Conservation (phyloP, 495 filamentous ascomycete species). For the Aeminium ludgeri region DNA sequence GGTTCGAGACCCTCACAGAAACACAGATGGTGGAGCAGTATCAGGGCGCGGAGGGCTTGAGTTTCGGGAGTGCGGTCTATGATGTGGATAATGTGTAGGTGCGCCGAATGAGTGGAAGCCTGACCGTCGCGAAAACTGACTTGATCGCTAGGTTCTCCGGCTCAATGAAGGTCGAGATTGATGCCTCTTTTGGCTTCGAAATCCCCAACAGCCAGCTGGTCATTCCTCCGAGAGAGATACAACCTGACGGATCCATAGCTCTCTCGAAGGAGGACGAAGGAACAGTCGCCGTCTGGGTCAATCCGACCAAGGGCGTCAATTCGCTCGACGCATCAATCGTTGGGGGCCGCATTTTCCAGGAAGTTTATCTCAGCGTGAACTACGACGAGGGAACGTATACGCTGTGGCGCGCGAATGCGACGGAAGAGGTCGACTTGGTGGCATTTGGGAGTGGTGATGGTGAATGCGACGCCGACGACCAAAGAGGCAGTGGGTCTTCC, state of each 20-base stretch:
- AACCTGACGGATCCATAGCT: too few relatives aligned
- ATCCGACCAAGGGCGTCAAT: constrained; percentile 55
- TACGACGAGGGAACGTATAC: constrained; percentile 20
- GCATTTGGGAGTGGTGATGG: neutral
- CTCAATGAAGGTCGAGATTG: neutral
- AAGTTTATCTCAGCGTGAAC: constrained; percentile 28
- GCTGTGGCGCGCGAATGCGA: constrained; percentile 20
- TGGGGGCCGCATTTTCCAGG: constrained; percentile 27
- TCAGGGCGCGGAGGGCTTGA: too few relatives aligned
- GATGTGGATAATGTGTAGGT: constrained; percentile 12
- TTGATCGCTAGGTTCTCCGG: too few relatives aligned
- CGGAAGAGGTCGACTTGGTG: constrained; percentile 14
- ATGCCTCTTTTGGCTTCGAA: constrained; percentile 16
- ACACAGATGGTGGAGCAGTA: too few relatives aligned
- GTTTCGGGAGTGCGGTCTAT: constrained; percentile 15
- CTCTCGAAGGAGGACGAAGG: constrained; percentile 51
- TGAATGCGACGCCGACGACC: too few relatives aligned
- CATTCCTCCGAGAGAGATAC: constrained; percentile 37
- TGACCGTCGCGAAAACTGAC: too few relatives aligned
- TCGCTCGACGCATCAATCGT: constrained; percentile 12
- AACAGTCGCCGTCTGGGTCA: constrained; percentile 50
- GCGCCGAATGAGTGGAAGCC: neutral
- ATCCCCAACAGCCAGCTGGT: constrained; percentile 27
- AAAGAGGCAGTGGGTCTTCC: too few relatives aligned
- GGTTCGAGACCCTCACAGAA: too few relatives aligned